These are phyloP conservation scores for Calophaca sinica DNA, from an alignment of 306 rosid genomes.

Conservation along the genomic window DNA sequence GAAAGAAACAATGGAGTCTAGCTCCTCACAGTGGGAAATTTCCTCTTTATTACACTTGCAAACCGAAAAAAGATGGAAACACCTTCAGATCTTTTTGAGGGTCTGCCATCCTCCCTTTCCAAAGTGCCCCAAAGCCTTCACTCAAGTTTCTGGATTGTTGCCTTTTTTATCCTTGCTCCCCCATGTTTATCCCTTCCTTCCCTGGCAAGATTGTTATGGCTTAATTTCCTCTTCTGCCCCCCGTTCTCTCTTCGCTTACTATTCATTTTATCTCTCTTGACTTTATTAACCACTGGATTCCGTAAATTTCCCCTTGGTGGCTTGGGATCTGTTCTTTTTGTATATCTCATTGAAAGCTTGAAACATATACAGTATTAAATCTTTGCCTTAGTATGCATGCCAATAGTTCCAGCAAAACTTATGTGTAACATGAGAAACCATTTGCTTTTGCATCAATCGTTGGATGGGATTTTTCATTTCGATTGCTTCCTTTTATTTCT, in stretches of 20 bases:
- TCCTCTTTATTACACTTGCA: slow-evolving; percentile 5
- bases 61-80: background rate
- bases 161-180: slow-evolving; percentile 16
- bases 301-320: background rate
- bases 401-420: background rate
- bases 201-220: slow-evolving; percentile 1
- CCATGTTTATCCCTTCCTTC: background rate
- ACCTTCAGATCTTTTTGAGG: slow-evolving; percentile 25
- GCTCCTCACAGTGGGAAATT: background rate
- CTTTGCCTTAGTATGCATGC: background rate
- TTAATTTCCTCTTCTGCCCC: background rate
- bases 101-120: background rate
- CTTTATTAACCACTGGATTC: background rate
- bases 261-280: background rate
- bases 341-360: slow-evolving; percentile 9
- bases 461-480: slow-evolving; percentile 8
- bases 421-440: background rate
- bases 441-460: slow-evolving; percentile 20
- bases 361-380: slow-evolving; percentile 32
- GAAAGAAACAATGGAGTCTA: background rate
- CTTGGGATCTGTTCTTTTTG: background rate
- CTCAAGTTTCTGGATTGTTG: slow-evolving; percentile 2
- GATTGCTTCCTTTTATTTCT: background rate
- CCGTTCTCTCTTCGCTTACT: background rate
- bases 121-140: background rate